Percentiles rank a stretch among this genome's conserved stretches.
phyloP scores from a whole-genome alignment of 2,329 filamentous ascomycete genomes.

The Ambrosiella cleistominuta region DNA sequence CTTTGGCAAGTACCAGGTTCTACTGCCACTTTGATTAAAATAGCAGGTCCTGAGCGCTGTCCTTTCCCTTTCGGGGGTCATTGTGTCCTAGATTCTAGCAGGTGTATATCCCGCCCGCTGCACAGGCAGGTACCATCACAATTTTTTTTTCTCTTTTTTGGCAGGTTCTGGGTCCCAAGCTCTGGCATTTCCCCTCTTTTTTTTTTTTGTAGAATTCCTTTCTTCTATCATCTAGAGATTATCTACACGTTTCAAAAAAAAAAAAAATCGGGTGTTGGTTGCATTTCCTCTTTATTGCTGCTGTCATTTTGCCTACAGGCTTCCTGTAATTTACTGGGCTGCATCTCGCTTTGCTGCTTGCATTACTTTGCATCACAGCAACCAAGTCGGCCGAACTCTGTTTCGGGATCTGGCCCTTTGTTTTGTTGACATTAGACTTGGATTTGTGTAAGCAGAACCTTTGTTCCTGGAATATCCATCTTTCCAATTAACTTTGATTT shows the following conservation, averaged over 20 bases:
- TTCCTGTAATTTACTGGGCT: background rate
- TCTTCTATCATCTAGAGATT: no score
- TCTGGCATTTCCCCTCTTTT: background rate
- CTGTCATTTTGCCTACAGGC: no score
- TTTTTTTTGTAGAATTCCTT: background rate
- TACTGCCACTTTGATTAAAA: background rate
- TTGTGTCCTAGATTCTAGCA: background rate
- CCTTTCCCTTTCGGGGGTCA: background rate
- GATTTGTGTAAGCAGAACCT: no score
- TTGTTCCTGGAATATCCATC: no score
- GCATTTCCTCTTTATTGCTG: no score
- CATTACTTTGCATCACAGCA: background rate
- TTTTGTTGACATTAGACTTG: background rate
- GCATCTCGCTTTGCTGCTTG: background rate
- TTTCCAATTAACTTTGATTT: no score
- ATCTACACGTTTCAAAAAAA: no score
- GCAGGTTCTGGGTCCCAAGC: background rate
- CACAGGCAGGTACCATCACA: no score
- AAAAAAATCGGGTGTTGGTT: no score
- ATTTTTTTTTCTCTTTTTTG: no score
- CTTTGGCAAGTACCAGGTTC: no score
- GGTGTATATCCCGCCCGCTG: background rate
- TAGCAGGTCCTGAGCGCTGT: background rate
- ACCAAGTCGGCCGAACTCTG: background rate
- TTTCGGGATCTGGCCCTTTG: background rate